phyloP scores from a whole-genome alignment of 768 basidiomycete genomes.

The Chiua virens region DNA sequence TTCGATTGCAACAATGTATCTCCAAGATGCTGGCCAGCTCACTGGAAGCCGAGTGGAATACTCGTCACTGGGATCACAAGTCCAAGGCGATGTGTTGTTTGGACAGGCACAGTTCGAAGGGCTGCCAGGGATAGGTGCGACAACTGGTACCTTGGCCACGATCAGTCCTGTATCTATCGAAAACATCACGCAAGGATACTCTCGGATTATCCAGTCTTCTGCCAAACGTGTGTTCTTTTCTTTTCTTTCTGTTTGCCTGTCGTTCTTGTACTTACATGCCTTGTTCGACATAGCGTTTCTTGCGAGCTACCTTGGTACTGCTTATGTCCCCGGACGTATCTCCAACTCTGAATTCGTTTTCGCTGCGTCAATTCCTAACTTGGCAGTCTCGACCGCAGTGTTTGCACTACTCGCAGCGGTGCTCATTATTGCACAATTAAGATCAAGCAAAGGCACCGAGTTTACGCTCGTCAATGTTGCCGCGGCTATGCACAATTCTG shows the following conservation, averaged over 20 bases:
- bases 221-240: slow-evolving; percentile 16
- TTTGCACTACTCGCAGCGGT: slow-evolving; percentile 23
- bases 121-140: slow-evolving; percentile 2
- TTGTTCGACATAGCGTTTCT: slow-evolving; percentile 5
- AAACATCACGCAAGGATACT: slow-evolving; percentile 19
- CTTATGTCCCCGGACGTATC: slow-evolving; percentile 31
- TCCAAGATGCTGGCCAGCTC: slow-evolving; percentile 3
- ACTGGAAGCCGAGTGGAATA: background rate
- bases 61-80: slow-evolving; percentile 12
- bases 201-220: slow-evolving; percentile 18
- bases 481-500: slow-evolving; percentile 22
- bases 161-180: slow-evolving; percentile 7
- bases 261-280: background rate
- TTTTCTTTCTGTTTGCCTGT: too few species aligned
- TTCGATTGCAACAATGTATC: slow-evolving; percentile 15
- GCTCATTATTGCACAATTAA: slow-evolving; percentile 23
- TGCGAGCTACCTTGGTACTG: slow-evolving; percentile 21
- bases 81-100: slow-evolving; percentile 20
- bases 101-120: slow-evolving; percentile 13
- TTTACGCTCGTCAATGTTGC: slow-evolving; percentile 27
- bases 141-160: background rate
- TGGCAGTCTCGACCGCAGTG: slow-evolving; percentile 23
- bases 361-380: slow-evolving; percentile 26
- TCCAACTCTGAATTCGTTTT: slow-evolving; percentile 23
- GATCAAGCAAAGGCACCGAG: slow-evolving; percentile 16